A percentile compares a stretch with the other conserved stretches of the same genome.
Conservation (phyloP, 2,329 filamentous ascomycete species). For the Ophiosphaerella korrae region DNA sequence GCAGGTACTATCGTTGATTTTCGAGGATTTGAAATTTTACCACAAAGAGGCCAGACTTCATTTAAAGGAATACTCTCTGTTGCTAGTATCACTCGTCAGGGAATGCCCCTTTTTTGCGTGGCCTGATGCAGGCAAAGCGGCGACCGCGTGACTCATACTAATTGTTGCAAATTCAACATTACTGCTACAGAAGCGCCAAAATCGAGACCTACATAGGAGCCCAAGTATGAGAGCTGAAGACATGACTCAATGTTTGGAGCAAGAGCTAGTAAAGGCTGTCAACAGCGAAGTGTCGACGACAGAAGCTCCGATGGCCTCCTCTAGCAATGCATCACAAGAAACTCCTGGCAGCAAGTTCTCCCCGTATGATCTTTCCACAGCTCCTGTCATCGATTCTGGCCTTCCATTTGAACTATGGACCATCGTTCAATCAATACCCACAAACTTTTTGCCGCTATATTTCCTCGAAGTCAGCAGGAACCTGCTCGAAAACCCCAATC, state of each 20-base stretch:
- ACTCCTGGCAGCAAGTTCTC: slow-evolving; percentile 31
- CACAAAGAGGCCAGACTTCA: neutral
- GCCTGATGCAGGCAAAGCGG: too few relatives aligned
- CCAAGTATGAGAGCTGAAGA: neutral
- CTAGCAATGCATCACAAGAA: neutral
- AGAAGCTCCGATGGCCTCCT: too few relatives aligned
- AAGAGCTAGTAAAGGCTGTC: too few relatives aligned
- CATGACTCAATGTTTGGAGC: too few relatives aligned
- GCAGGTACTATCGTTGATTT: slow-evolving; percentile 11
- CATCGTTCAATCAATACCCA: slow-evolving; percentile 50
- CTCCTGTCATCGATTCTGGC: slow-evolving; percentile 27
- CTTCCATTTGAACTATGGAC: slow-evolving; percentile 45
- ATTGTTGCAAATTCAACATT: too few relatives aligned
- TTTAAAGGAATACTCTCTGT: too few relatives aligned
- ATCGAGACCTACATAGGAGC: neutral
- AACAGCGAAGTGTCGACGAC: too few relatives aligned
- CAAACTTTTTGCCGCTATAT: slow-evolving; percentile 66
- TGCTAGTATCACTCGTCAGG: too few relatives aligned
- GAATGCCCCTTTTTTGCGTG: too few relatives aligned
- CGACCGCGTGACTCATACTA: too few relatives aligned
- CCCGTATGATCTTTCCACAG: slow-evolving; percentile 38
- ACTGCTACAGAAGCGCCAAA: neutral
- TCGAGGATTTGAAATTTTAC: slow-evolving; percentile 5
- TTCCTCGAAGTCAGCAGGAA: slow-evolving; percentile 75
- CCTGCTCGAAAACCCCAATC: slow-evolving; percentile 77